These are phyloP conservation scores for Colletotrichum agaves DNA, from an alignment of 2,329 filamentous ascomycete species.

Conservation along the genomic window DNA sequence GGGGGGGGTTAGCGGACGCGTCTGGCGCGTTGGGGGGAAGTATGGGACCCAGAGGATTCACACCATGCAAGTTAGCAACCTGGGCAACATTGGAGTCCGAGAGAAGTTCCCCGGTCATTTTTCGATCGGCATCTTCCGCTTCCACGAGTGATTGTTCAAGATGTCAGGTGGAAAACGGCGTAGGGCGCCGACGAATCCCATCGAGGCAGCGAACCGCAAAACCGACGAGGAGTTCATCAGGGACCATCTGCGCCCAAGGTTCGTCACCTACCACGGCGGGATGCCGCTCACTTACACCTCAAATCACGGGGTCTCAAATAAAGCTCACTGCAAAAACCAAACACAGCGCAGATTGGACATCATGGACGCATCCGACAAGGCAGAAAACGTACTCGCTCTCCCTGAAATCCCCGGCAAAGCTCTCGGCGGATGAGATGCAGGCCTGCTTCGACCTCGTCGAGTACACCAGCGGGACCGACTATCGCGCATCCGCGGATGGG, in stretches of 20 bases:
- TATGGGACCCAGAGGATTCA: background rate
- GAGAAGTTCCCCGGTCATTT: background rate
- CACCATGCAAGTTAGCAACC: background rate
- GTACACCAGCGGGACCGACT: constrained; percentile 71
- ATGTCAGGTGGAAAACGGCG: constrained; percentile 37
- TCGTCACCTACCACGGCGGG: background rate
- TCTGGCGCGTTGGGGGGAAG: constrained; percentile 1
- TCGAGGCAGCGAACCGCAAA: constrained; percentile 61
- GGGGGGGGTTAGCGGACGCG: constrained; percentile 22
- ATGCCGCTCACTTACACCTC: background rate
- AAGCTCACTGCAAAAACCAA: background rate
- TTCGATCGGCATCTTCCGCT: too few species aligned
- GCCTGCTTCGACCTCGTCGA: constrained; percentile 69
- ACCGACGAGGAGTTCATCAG: constrained; percentile 59
- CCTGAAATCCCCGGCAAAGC: constrained; percentile 52
- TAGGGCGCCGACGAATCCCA: constrained; percentile 45
- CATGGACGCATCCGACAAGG: constrained; percentile 64
- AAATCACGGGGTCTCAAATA: background rate
- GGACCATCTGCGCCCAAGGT: constrained; percentile 61
- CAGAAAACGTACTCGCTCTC: constrained; percentile 53
- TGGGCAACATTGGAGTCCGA: background rate
- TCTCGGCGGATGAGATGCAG: constrained; percentile 58
- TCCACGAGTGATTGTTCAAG: background rate
- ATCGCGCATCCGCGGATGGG: constrained; percentile 68
- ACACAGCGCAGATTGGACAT: constrained; percentile 44